phyloP scores from a whole-genome alignment of 176 grass and related monocot genomes.

The Oryza australiensis region DNA sequence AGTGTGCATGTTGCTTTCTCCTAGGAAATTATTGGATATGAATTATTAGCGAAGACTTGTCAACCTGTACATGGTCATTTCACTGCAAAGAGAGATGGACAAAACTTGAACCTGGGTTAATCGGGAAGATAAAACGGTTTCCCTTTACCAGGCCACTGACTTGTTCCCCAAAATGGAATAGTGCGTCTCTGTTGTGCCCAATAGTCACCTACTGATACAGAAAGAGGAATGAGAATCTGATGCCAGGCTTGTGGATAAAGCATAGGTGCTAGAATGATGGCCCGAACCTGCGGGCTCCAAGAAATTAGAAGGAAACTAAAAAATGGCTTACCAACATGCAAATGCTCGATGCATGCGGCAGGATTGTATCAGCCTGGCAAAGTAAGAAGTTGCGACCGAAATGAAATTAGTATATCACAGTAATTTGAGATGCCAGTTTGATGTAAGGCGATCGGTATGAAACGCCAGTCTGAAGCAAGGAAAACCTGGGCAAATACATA shows the following conservation, averaged over 20 bases:
- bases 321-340: slow-evolving; percentile 22
- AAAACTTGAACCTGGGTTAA: background rate
- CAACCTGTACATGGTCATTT: background rate
- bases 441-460: background rate
- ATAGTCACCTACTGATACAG: slow-evolving; percentile 17
- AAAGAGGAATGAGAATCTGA: slow-evolving; percentile 34
- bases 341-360: slow-evolving; percentile 8
- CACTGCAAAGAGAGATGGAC: background rate
- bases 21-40: background rate
- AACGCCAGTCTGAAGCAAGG: background rate
- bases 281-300: background rate
- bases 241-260: background rate
- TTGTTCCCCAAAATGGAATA: background rate
- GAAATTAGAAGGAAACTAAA: background rate
- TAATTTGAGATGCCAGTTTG: slow-evolving; percentile 9
- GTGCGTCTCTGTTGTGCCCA: background rate
- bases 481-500: slow-evolving; percentile 30
- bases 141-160: background rate
- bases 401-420: background rate
- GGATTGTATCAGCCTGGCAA: background rate
- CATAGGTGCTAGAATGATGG: background rate
- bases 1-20: background rate
- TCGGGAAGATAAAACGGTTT: background rate
- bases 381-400: background rate
- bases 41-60: too few relatives aligned